Evolutionary conservation across 257 asterid genomes (phyloP), one percentile per base, ranked within the genome.

Genomic region (Solanum corneliomulleri): DNA sequence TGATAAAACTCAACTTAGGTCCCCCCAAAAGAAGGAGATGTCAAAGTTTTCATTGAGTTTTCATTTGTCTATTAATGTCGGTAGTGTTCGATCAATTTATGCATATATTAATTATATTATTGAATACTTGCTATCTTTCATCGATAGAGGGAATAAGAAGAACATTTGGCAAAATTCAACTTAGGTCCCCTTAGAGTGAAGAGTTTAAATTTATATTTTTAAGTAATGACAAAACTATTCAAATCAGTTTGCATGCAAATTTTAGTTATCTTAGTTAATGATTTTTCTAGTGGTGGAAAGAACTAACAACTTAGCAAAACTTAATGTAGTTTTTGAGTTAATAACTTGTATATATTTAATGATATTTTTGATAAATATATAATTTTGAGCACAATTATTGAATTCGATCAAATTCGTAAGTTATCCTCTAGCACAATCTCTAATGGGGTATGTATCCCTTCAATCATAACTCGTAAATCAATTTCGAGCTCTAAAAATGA

Each of bases 321-420:
- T 70, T 70, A 70, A 70, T 20, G 62, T 18, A 18, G 62, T 52
- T 18, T 18, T 52, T 18, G 62, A 52, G 11, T 18, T 18, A 16
- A 52, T 18, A 52, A 52, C 62, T 52, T 52, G 2, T 18, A 52
- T 52, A 52, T 7, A 52, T 52, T 52, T 52, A 52, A 2, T 52
- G n/a, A 52, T 52, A 18, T 16, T 52, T 52, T 52, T 16, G 1
- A 52, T 0, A 52, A 52, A 52, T 52, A 52, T 6, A 52, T 52
- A 52, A 23, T 52, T 52, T 52, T 6, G n/a, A 52, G 2, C n/a
- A 52, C 4, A 52, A 0, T 0, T 18, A 52, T 0, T 52, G n/a
- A 0, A 52, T 52, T 52, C 11, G n/a, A 52, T 7, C n/a, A 52
- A 52, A 52, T 9, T 52, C 3, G 20, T 16, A 52, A 52, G n/a